Base-by-base conservation (phyloP, 768 basidiomycete genomes). In the Mycena maculata region DNA sequence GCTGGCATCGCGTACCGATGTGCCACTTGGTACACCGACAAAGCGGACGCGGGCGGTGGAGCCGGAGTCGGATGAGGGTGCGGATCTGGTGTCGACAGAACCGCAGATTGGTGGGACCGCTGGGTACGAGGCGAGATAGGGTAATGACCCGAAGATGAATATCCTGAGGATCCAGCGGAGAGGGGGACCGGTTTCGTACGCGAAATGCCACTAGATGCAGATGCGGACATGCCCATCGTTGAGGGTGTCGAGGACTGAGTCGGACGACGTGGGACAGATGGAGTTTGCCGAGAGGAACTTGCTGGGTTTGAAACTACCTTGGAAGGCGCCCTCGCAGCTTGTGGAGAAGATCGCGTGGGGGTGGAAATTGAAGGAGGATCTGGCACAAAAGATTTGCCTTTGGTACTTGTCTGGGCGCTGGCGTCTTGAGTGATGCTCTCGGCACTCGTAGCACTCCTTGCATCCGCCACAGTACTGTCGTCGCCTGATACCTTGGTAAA, bases 21-120 rank as follows among this genome's bases (percentile, higher is more conserved):
- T 4, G 92, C 90, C 13, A 92, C 83, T 69, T 91, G 90, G 78
- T 92, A 94, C 71, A 93, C 85, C 0, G 88, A 87, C 52, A 94
- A 76, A 2, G 92, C 91, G 25, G 90, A 91, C 15, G 91, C 91
- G 18, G 92, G 87, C 5, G 81, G 77, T 9, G 90, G 90, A 5
- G 85, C 69, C 8, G 86, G 80, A 0, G 88, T 87, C 12, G 92
- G 92, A 72, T 93, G 92, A 0, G 85, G 78, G 75, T 94, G 91
- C 4, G 92, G 92, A 72, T 94, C 92, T 13, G 83, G 78, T 4
- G 76, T 79, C 13, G 84, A 78, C 20, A 73, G 64, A 15, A 78
- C 57, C 1, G 75, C 60, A 16, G 78, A 74, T 52, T 78, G 70
- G 48, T 78, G 79, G 23, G 80, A 78, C 56, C 86, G 81, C 59